A percentile compares a stretch with the other conserved stretches of the same genome.
phyloP scores from a whole-genome alignment of 2,329 filamentous ascomycete species.

The Neophaeococcomyces aloes region DNA sequence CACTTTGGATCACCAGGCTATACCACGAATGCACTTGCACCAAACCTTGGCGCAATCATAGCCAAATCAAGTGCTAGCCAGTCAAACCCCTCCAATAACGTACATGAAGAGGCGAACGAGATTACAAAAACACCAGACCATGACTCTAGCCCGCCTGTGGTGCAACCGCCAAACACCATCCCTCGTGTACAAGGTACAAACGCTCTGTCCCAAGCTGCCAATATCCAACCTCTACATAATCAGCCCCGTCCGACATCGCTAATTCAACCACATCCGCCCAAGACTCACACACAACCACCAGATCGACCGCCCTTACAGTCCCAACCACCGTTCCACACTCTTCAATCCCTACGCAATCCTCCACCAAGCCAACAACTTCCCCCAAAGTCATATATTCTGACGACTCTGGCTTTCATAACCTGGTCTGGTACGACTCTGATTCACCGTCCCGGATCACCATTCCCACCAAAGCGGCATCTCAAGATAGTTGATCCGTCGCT shows the following conservation, averaged over 20 bases:
- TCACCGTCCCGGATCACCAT: slow-evolving; percentile 17
- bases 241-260: slow-evolving; percentile 7
- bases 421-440: slow-evolving; percentile 22
- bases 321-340: slow-evolving; percentile 13
- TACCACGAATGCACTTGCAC: too few relatives aligned
- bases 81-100: too few relatives aligned
- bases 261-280: not conserved
- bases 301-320: not conserved
- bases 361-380: slow-evolving; percentile 13
- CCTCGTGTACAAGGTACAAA: too few relatives aligned
- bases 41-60: too few relatives aligned
- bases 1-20: not conserved
- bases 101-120: not conserved
- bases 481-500: slow-evolving; percentile 23
- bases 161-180: too few relatives aligned
- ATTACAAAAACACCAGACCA: not conserved
- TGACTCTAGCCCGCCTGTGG: not conserved
- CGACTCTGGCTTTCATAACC: slow-evolving; percentile 6
- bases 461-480: slow-evolving; percentile 25
- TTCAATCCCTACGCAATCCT: slow-evolving; percentile 17
- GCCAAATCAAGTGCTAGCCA: too few relatives aligned
- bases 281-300: not conserved
- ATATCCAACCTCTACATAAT: slow-evolving; percentile 1
- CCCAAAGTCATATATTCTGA: slow-evolving; percentile 19
- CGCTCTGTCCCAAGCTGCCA: too few relatives aligned